Base-by-base conservation (phyloP, 163 green algal genomes). In the Volvox carteri region DNA sequence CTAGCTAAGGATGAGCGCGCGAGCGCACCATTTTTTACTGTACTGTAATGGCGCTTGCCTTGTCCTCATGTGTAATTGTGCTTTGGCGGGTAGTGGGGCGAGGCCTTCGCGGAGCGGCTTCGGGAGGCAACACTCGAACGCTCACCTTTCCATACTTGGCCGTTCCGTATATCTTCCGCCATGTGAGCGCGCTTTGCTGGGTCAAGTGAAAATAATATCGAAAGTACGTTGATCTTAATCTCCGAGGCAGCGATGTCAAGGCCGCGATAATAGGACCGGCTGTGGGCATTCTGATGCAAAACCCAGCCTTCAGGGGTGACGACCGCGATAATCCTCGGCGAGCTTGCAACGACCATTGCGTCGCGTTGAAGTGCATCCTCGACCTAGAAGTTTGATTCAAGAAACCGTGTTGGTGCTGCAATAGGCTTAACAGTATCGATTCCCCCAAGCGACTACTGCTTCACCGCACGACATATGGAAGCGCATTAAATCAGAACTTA, bases 261-360 rank as follows among this genome's bases (percentile, higher is more conserved):
- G 6, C 58, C 70, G 12, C 70, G 39, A 1, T 58, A 35, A 9
- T 78, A 78, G 19, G 21, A 8, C 18, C 58, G 56, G 41, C 70
- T 78, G 12, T 78, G 70, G 14, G 39, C 12, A 58, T 78, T 78
- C 18, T 78, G 70, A 21, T 78, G 39, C 23, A 78, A 11, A 35
- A 78, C 70, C 6, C 5, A 33, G 2, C 42, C 39, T 58, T 37
- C 39, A 54, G 30, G 42, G 11, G 70, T 78, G 19, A 78, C 12
- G 3, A 78, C 70, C 6, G 70, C 58, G 25, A 78, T 35, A 19
- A 56, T 78, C 8, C 39, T 41, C 0, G 70, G 70, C 16, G 70
- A 78, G 70, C 21, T 78, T 39, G 39, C 39, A 16, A 78, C 35
- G 23, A 78, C 28, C 70, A 78, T 78, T 18, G 70, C 39, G 41